Evolutionary conservation across 2,329 filamentous ascomycete species (phyloP).

Genomic region (Basipetospora sp.): DNA sequence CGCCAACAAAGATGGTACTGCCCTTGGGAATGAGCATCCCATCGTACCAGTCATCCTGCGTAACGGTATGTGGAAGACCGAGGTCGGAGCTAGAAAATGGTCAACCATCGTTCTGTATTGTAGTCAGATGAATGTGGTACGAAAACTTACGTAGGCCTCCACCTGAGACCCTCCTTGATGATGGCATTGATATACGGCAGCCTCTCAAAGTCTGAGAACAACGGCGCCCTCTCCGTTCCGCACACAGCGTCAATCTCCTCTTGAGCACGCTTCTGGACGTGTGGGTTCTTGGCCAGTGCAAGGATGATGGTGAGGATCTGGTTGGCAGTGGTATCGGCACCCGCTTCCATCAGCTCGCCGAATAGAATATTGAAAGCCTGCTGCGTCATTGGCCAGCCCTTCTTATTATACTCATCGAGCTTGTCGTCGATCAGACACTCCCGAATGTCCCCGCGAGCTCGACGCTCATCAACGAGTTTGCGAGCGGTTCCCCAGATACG

Average conservation of each 20-base stretch:
- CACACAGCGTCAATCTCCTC: conserved; percentile 28
- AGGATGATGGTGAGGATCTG: conserved; percentile 26
- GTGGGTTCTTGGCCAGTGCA: conserved; percentile 29
- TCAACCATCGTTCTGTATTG: no score
- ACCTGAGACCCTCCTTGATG: conserved; percentile 31
- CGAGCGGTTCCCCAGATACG: no score
- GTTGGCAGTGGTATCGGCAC: conserved; percentile 12
- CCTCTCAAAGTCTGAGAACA: conserved; percentile 24
- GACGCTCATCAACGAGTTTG: no score
- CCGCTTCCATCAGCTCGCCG: no score
- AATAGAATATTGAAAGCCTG: no score
- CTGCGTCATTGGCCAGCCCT: no score
- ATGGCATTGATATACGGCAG: conserved; percentile 31
- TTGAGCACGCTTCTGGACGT: conserved; percentile 26
- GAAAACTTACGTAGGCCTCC: conserved; percentile 31
- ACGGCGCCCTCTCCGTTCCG: conserved; percentile 26
- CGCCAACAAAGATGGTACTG: conserved; percentile 25
- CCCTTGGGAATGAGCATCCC: conserved; percentile 28
- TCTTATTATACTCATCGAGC: no score
- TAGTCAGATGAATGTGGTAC: no score
- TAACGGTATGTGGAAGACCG: conserved; percentile 25
- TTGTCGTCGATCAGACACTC: no score
- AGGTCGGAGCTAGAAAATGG: no score
- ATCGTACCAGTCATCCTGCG: conserved; percentile 21
- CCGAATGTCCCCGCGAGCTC: no score